phyloP scores from a whole-genome alignment of 2,329 filamentous ascomycete genomes.

The Paramyrothecium sp. region DNA sequence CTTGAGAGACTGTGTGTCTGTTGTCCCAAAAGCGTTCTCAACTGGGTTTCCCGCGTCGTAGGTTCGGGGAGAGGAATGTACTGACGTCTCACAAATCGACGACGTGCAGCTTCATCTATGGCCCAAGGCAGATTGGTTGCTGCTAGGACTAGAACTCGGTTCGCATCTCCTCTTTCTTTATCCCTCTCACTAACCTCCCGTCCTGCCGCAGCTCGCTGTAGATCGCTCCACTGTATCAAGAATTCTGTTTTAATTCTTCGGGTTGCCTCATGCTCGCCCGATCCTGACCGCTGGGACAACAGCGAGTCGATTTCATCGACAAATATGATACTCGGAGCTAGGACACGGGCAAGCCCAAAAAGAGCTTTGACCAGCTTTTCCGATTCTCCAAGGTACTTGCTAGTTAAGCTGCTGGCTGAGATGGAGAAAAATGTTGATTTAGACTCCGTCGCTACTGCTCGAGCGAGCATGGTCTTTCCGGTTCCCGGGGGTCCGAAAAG shows the following conservation, averaged over 20 bases:
- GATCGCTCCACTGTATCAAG: constrained; percentile 92
- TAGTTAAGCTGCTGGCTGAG: constrained; percentile 88
- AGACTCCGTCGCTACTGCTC: constrained; percentile 88
- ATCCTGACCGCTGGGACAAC: constrained; percentile 77
- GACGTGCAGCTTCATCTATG: constrained; percentile 90
- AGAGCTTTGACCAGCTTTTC: constrained; percentile 94
- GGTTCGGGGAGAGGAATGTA: constrained; percentile 94
- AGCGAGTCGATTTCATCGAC: constrained; percentile 98
- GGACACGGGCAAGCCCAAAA: constrained; percentile 82
- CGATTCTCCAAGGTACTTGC: constrained; percentile 93
- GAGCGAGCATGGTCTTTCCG: constrained; percentile 95
- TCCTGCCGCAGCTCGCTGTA: constrained; percentile 88
- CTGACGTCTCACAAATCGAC: constrained; percentile 88
- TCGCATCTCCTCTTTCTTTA: constrained; percentile 75
- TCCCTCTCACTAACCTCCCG: constrained; percentile 67
- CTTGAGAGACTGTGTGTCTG: constrained; percentile 81
- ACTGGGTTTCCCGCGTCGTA: constrained; percentile 74
- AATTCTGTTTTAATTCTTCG: constrained; percentile 97
- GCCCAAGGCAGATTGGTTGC: constrained; percentile 97
- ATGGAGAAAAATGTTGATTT: constrained; percentile 97
- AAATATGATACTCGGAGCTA: constrained; percentile 96
- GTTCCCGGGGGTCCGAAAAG: constrained; percentile 97
- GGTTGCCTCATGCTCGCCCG: constrained; percentile 88
- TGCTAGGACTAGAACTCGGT: constrained; percentile 85
- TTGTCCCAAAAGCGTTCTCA: constrained; percentile 76